phyloP scores from a whole-genome alignment of 1,139 yeast species.

The Protomyces inundatus region DNA sequence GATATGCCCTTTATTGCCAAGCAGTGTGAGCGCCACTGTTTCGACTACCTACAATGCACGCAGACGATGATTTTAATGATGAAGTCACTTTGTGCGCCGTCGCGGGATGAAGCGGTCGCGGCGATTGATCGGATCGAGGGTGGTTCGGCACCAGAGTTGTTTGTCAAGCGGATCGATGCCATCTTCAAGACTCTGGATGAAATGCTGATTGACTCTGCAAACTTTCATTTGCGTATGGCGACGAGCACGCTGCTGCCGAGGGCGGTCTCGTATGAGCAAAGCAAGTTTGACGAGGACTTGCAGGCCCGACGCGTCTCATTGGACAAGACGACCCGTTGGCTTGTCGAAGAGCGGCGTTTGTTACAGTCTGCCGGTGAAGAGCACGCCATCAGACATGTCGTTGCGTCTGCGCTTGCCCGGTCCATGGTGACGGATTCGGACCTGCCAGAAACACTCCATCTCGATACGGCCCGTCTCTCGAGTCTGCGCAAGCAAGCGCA shows the following conservation, averaged over 20 bases:
- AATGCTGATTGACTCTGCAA: conserved; percentile 25
- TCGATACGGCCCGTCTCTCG: conserved; percentile 7
- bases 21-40: conserved; percentile 11
- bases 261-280: conserved; percentile 26
- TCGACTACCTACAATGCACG: conserved; percentile 14
- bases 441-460: conserved; percentile 7
- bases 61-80: conserved; percentile 15
- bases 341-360: not conserved
- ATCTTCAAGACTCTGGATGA: conserved; percentile 21
- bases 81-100: conserved; percentile 27
- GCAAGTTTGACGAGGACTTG: conserved; percentile 33
- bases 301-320: not conserved
- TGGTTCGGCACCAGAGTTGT: not conserved
- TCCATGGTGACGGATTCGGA: not conserved
- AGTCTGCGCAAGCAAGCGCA: not conserved
- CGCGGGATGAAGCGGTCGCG: conserved; percentile 23
- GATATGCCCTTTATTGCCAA: conserved; percentile 17
- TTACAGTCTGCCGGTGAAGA: not conserved
- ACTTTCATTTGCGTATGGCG: conserved; percentile 21
- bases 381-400: not conserved
- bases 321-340: not conserved
- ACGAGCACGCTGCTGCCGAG: conserved; percentile 8
- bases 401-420: not conserved
- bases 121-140: conserved; percentile 9
- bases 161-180: conserved; percentile 12